phyloP scores from a whole-genome alignment of 129 eudicot genomes.

The Arctium minus region DNA sequence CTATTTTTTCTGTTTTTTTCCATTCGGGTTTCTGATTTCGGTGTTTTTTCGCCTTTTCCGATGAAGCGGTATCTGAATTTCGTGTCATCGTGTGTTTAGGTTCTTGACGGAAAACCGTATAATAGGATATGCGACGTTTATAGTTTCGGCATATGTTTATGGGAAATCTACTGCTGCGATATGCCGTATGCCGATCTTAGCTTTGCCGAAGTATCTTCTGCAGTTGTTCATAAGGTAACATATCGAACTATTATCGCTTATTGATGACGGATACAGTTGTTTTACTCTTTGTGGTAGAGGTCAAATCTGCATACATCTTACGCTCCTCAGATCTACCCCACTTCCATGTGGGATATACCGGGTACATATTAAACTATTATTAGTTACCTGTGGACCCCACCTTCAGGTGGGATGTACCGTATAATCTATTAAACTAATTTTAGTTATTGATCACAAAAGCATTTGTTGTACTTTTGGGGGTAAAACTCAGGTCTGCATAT shows the following conservation, averaged over 20 bases:
- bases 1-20: not conserved
- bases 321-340: too few species aligned
- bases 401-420: too few species aligned
- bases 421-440: too few species aligned
- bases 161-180: conserved; percentile 89
- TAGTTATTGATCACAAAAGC: too few species aligned
- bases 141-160: conserved; percentile 72
- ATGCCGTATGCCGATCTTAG: conserved; percentile 74
- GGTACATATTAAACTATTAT: too few species aligned
- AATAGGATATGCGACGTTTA: conserved; percentile 84
- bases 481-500: too few species aligned
- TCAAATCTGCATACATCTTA: not conserved
- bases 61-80: not conserved
- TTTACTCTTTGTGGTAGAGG: not conserved
- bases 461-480: too few species aligned
- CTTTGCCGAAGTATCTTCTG: conserved; percentile 69
- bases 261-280: not conserved
- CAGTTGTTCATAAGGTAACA: conserved; percentile 65
- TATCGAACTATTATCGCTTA: too few species aligned
- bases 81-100: conserved; percentile 31
- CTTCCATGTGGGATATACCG: too few species aligned
- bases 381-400: too few species aligned
- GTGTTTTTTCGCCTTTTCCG: not conserved
- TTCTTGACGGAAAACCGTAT: conserved; percentile 84
- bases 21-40: not conserved